phyloP scores from a whole-genome alignment of 495 filamentous ascomycete species.

The Neurospora pannonica region DNA sequence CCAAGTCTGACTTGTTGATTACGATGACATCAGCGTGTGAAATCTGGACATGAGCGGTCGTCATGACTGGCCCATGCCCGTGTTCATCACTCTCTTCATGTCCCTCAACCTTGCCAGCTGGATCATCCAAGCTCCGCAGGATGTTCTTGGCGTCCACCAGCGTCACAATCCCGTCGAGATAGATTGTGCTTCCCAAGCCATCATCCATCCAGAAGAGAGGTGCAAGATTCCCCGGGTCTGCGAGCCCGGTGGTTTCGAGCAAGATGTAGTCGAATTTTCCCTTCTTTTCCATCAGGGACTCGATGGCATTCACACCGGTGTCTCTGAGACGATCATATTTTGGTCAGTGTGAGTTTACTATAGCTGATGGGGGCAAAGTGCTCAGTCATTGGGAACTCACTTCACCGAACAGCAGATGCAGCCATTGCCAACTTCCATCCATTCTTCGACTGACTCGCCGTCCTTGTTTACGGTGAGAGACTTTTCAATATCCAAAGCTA shows the following conservation, averaged over 20 bases:
- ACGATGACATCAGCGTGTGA: constrained; percentile 95
- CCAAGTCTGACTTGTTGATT: constrained; percentile 88
- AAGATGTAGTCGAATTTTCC: constrained; percentile 97
- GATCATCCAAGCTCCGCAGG: constrained; percentile 66
- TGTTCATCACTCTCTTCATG: constrained; percentile 41
- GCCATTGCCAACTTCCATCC: constrained; percentile 92
- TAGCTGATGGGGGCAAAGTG: neutral
- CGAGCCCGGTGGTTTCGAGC: constrained; percentile 90
- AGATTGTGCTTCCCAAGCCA: constrained; percentile 85
- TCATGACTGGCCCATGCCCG: constrained; percentile 52
- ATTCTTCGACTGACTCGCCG: constrained; percentile 81
- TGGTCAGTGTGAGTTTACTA: neutral
- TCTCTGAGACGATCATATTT: constrained; percentile 45
- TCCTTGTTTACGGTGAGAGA: constrained; percentile 79
- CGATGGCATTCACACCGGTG: constrained; percentile 83
- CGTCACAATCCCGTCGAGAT: constrained; percentile 93
- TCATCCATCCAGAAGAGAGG: constrained; percentile 97
- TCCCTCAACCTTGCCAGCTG: constrained; percentile 48
- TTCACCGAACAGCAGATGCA: constrained; percentile 99
- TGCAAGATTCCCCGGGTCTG: constrained; percentile 91
- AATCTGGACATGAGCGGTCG: constrained; percentile 91
- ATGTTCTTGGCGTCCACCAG: constrained; percentile 95
- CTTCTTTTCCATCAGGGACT: constrained; percentile 89
- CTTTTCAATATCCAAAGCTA: constrained; percentile 90
- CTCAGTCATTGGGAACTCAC: constrained; percentile 31